A percentile compares a stretch with the other conserved stretches of the same genome.
phyloP scores from a whole-genome alignment of 495 filamentous ascomycete species.

The Lasiosphaeriaceae sp. region DNA sequence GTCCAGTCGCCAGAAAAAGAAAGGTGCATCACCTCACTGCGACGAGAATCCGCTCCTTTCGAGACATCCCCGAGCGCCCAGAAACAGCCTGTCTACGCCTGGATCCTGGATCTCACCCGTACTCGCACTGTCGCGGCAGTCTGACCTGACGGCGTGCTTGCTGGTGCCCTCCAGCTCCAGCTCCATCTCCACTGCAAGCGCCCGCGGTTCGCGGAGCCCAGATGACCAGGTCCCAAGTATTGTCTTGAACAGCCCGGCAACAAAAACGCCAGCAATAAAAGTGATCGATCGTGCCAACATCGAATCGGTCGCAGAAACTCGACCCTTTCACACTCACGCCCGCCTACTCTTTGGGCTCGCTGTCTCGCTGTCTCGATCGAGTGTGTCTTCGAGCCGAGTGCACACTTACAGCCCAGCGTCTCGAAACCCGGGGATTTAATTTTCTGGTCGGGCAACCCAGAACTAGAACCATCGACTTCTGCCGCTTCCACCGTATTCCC shows the following conservation, averaged over 20 bases:
- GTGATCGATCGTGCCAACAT: neutral
- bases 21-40: slow-evolving; percentile 11
- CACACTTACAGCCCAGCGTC: neutral
- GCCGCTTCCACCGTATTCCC: slow-evolving; percentile 11
- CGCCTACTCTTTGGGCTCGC: no score
- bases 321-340: no score
- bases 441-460: slow-evolving; percentile 1
- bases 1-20: slow-evolving; percentile 25
- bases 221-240: no score
- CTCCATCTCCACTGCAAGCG: no score
- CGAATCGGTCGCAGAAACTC: neutral
- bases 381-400: neutral
- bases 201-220: no score
- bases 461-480: neutral
- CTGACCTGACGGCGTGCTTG: neutral
- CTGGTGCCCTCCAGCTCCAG: no score
- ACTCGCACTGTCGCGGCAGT: slow-evolving; percentile 19
- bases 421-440: neutral
- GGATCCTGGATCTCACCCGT: no score
- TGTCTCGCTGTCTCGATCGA: no score
- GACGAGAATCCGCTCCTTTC: neutral
- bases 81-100: neutral
- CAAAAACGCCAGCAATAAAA: no score
- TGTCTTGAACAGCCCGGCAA: slow-evolving; percentile 6
- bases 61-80: slow-evolving; percentile 4